Conservation (phyloP, 2,329 filamentous ascomycete genomes). For the Cyphellophora attinorum region DNA sequence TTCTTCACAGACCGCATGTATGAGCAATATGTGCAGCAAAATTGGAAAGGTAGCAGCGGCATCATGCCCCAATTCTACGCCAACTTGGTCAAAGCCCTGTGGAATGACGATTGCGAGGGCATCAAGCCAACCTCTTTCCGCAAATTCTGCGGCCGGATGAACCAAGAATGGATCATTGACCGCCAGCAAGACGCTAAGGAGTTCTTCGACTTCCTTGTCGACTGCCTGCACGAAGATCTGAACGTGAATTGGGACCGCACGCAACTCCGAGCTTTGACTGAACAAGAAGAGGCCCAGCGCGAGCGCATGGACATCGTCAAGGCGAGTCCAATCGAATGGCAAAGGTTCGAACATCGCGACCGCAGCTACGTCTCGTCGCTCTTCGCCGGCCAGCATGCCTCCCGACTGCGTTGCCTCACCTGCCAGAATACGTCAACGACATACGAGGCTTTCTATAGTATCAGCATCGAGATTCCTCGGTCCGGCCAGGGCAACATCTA, state of each 20-base stretch:
- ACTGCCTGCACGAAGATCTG: conserved; percentile 52
- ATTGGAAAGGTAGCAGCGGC: conserved; percentile 58
- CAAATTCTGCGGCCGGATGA: conserved; percentile 55
- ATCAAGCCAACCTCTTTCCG: conserved; percentile 52
- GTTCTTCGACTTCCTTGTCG: conserved; percentile 2
- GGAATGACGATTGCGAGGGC: conserved; percentile 48
- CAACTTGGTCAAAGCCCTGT: conserved; percentile 51
- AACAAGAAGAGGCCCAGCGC: conserved; percentile 50
- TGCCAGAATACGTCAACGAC: conserved; percentile 56
- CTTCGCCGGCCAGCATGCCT: conserved; percentile 64
- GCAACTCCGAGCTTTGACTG: conserved; percentile 49
- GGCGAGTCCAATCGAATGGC: conserved; percentile 68
- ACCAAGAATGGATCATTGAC: conserved; percentile 60
- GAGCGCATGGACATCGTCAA: conserved; percentile 53
- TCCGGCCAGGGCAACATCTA: conserved; percentile 51
- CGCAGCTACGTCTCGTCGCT: conserved; percentile 68
- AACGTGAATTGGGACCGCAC: conserved; percentile 56
- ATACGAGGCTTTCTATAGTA: conserved; percentile 61
- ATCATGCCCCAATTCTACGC: conserved; percentile 53
- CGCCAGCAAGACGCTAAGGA: conserved; percentile 46
- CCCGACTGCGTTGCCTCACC: conserved; percentile 50
- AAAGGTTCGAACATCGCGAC: conserved; percentile 57
- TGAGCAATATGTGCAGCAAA: conserved; percentile 49
- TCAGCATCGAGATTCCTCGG: conserved; percentile 60
- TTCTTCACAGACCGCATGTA: conserved; percentile 54